phyloP scores from a whole-genome alignment of 768 basidiomycete genomes.

The Xerocomus brunneocitrinus region DNA sequence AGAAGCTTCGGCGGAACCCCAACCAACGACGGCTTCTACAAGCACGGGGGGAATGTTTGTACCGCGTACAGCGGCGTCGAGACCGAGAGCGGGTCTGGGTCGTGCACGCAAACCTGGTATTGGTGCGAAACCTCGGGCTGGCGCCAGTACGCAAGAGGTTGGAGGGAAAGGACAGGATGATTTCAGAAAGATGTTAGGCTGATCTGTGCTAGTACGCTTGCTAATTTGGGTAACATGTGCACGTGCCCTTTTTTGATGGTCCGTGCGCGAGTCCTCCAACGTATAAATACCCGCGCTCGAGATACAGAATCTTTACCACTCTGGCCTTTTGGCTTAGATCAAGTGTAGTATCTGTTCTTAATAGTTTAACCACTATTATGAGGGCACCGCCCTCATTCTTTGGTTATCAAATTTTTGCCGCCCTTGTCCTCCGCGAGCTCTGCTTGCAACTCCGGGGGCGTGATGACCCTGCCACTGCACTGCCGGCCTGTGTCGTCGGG shows the following conservation, averaged over 20 bases:
- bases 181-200: constrained; percentile 74
- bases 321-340: constrained; percentile 70
- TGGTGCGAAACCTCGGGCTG: constrained; percentile 15
- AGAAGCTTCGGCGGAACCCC: constrained; percentile 35
- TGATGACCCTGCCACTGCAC: constrained; percentile 11
- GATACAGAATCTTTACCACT: constrained; percentile 10
- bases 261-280: background rate
- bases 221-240: too few species aligned
- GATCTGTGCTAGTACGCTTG: background rate
- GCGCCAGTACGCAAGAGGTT: constrained; percentile 13
- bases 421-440: constrained; percentile 18
- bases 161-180: constrained; percentile 59
- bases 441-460: constrained; percentile 9
- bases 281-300: background rate
- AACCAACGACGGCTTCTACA: constrained; percentile 32
- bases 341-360: constrained; percentile 76
- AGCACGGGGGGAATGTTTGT: constrained; percentile 55
- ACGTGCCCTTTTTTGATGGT: background rate
- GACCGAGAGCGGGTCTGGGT: constrained; percentile 70
- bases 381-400: constrained; percentile 47
- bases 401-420: constrained; percentile 47
- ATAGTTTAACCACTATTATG: constrained; percentile 58
- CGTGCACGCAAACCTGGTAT: constrained; percentile 42
- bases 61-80: constrained; percentile 59
- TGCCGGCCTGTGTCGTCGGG: constrained; percentile 8